Percentiles rank a stretch among this genome's conserved stretches.
Evolutionary conservation across 2,329 filamentous ascomycete genomes (phyloP).

Genomic region (Blumeria graminis): DNA sequence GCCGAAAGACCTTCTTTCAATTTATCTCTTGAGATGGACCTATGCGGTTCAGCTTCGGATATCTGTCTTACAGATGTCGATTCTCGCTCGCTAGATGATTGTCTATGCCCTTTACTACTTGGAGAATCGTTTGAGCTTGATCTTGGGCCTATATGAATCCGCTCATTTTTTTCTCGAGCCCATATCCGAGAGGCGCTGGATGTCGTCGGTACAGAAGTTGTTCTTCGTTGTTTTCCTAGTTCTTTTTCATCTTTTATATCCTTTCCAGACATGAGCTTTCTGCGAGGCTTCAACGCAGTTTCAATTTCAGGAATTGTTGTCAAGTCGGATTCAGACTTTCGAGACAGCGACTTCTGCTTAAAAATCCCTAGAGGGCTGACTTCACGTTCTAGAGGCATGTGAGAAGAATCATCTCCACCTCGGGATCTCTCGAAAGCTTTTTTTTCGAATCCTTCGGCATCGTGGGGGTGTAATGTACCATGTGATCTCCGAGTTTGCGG

Average conservation of each 20-base stretch:
- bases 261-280: conserved; percentile 38
- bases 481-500: conserved; percentile 5
- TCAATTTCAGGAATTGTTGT: conserved; percentile 23
- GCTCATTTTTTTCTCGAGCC: conserved; percentile 23
- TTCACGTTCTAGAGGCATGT: conserved; percentile 11
- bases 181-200: conserved; percentile 28
- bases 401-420: conserved; percentile 21
- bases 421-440: conserved; percentile 27
- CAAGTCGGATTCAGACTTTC: conserved; percentile 29
- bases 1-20: conserved; percentile 27
- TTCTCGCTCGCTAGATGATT: conserved; percentile 7
- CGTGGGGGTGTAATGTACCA: conserved; percentile 8
- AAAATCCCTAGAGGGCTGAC: conserved; percentile 15
- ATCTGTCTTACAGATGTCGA: conserved; percentile 7
- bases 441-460: conserved; percentile 7
- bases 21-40: conserved; percentile 35
- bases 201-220: conserved; percentile 22
- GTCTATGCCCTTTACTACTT: conserved; percentile 3
- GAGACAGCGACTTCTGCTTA: conserved; percentile 25
- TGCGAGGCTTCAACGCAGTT: conserved; percentile 28
- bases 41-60: conserved; percentile 24
- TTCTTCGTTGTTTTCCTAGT: conserved; percentile 25
- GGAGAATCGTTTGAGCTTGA: no score
- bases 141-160: conserved; percentile 2
- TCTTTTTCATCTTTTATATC: conserved; percentile 34